Percentiles rank a stretch among this genome's conserved stretches.
These are phyloP conservation scores for Trifolium fragiferum DNA, from an alignment of 306 rosid genomes.

Conservation along the genomic window DNA sequence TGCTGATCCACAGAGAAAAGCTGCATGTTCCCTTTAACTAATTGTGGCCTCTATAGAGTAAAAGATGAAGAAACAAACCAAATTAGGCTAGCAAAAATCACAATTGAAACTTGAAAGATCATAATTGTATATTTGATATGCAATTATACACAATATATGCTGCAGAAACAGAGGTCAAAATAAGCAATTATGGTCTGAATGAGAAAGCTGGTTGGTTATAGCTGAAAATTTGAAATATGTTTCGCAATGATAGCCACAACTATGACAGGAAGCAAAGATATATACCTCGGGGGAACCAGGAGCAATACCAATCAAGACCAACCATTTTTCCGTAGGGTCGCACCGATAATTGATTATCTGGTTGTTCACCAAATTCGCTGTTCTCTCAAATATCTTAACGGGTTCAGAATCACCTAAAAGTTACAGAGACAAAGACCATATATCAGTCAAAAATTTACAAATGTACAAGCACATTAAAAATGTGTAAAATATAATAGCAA, in stretches of 20 bases:
- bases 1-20: constrained; percentile 97
- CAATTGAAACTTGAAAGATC: constrained; percentile 10
- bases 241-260: constrained; percentile 14
- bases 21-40: constrained; percentile 99
- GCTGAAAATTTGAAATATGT: constrained; percentile 27
- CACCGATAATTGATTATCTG: constrained; percentile 98
- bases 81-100: constrained; percentile 31
- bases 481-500: constrained; percentile 5
- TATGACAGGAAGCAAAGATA: constrained; percentile 39
- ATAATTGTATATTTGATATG: background rate
- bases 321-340: constrained; percentile 96
- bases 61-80: constrained; percentile 38
- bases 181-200: background rate
- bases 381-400: constrained; percentile 91
- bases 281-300: constrained; percentile 99
- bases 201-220: constrained; percentile 25
- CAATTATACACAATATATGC: constrained; percentile 12
- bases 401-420: constrained; percentile 92
- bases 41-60: constrained; percentile 74
- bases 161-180: constrained; percentile 21
- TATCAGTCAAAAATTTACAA: constrained; percentile 36
- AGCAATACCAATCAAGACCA: constrained; percentile 99
- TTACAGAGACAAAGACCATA: constrained; percentile 40
- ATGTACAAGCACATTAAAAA: constrained; percentile 31
- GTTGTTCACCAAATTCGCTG: constrained; percentile 87